Conservation (phyloP, 108 stramenopile species). For the Skeletonema costatum region DNA sequence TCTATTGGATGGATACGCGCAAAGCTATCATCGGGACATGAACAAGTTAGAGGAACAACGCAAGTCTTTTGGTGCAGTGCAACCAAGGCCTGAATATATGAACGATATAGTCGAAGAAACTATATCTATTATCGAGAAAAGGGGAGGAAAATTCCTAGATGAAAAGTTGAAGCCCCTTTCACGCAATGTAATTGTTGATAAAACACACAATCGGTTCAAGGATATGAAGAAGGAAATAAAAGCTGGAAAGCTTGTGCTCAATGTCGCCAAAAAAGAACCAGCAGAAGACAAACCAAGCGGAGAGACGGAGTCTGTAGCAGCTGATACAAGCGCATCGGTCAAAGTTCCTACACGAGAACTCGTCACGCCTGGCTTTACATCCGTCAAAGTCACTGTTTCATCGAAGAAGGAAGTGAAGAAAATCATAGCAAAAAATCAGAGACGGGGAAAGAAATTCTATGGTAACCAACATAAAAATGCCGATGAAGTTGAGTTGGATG, state of each 20-base stretch:
- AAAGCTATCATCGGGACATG: background rate
- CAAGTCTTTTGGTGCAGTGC: background rate
- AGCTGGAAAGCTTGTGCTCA: background rate
- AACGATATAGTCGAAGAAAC: background rate
- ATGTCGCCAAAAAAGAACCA: background rate
- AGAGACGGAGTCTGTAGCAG: background rate
- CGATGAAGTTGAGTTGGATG: background rate
- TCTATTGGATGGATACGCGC: background rate
- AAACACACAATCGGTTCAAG: background rate
- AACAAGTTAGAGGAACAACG: background rate
- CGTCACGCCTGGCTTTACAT: conserved; percentile 1
- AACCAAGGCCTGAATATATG: background rate
- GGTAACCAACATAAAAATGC: background rate
- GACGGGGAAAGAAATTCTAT: background rate
- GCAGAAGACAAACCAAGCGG: background rate
- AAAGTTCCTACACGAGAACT: background rate
- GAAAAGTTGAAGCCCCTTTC: background rate
- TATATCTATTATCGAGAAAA: background rate
- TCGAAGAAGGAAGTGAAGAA: background rate
- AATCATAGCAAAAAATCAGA: background rate
- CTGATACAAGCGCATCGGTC: background rate
- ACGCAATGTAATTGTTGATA: background rate
- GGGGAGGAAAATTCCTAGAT: background rate
- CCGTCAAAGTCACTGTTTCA: background rate
- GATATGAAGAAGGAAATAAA: conserved; percentile 1